Conservation (phyloP, 2,329 filamentous ascomycete genomes). For the Neonectria sp. region DNA sequence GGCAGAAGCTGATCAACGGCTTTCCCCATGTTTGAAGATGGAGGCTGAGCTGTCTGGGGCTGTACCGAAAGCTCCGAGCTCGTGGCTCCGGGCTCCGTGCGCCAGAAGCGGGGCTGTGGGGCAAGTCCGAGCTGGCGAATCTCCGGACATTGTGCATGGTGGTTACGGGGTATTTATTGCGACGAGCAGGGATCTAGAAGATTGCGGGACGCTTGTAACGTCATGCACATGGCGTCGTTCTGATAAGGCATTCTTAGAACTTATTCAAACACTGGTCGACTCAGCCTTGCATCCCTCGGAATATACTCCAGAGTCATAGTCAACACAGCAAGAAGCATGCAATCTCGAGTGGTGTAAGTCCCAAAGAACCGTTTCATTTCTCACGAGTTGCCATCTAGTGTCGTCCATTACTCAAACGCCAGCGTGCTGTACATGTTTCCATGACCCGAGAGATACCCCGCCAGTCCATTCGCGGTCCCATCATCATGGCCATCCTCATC, state of each 20-base stretch:
- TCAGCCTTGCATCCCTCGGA: not conserved
- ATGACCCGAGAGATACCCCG: constrained; percentile 53
- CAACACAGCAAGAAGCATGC: no score
- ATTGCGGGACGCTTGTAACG: no score
- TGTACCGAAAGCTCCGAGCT: not conserved
- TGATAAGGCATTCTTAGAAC: not conserved
- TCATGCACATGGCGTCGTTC: no score
- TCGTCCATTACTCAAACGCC: constrained; percentile 36
- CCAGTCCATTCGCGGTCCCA: constrained; percentile 31
- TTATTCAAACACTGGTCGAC: no score
- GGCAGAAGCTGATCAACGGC: not conserved
- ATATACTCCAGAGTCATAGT: no score
- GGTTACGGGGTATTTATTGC: not conserved
- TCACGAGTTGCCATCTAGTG: not conserved
- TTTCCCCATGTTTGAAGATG: not conserved
- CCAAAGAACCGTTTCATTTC: not conserved
- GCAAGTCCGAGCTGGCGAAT: constrained; percentile 35
- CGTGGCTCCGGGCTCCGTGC: not conserved
- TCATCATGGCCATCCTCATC: constrained; percentile 30
- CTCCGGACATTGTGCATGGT: not conserved
- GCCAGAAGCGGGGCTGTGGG: constrained; percentile 20
- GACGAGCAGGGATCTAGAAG: not conserved
- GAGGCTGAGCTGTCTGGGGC: constrained; percentile 1
- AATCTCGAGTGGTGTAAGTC: not conserved
- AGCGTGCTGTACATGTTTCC: constrained; percentile 55